Base-by-base conservation (phyloP, 2,329 filamentous ascomycete genomes). In the Aspergillus sp. region DNA sequence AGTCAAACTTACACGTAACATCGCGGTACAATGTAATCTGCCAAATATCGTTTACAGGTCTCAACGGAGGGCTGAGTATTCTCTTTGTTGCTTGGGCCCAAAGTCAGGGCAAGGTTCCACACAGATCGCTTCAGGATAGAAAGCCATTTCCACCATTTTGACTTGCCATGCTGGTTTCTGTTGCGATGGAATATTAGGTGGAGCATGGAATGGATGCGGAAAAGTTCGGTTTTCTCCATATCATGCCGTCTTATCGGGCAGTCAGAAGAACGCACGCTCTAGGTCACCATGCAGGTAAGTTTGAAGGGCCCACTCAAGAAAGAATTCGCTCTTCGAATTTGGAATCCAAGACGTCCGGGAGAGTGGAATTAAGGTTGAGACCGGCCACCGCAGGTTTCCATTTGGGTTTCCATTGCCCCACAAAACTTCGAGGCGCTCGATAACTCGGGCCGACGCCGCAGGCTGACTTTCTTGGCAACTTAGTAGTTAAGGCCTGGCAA, bases 101-200 rank as follows among this genome's bases (percentile, higher is more conserved):
- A 61, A 19, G 78, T 78, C 46, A 71, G 56, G 1, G 81, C 66
- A 2, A 96, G 76, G 55, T 82, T 81, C 8, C 77, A 76, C 8
- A 89, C 72, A 56, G 86, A 82, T 47, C 90, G 88, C 37, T 90
- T 86, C 63, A 97, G 82, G 62, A 88, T 82, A 53, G 83, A 83
- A 60, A 97, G 85, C 67, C 79, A 80, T 66, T 86, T 84, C 86
- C 90, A 98, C 93, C 93, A 99, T 70, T 86, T 85, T 31, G 87
- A 84, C 61, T 84, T 81, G 55, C 87, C 87, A 74, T 98, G 93
- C 77, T 98, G 93, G 77, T 97, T 98, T 70, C 87, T 88, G 79
- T 97, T 95, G 67, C 92, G 90, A 71, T 91, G 87, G 74, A 88
- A 85, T 67, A 96, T 84, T 64, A 90, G 83, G 68, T 88, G 81